Evolutionary conservation across 2,329 filamentous ascomycete species (phyloP).

Genomic region (Aspergillus sp.): DNA sequence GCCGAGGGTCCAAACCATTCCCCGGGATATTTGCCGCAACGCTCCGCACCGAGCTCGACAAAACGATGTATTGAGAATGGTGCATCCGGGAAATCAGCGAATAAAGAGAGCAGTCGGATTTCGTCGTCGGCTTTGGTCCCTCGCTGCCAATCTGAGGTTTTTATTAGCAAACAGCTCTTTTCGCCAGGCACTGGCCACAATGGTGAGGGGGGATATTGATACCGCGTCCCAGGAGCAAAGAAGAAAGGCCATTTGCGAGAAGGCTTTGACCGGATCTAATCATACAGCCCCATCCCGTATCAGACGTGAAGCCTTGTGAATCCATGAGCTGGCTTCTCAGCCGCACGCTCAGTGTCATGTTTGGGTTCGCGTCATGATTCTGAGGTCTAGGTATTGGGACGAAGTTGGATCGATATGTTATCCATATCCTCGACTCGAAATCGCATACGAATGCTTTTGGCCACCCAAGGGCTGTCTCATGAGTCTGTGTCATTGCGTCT

Average conservation of each 20-base stretch:
- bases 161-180: conserved; percentile 13
- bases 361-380: conserved; percentile 62
- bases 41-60: conserved; percentile 75
- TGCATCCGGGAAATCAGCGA: conserved; percentile 78
- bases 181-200: neutral
- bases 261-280: conserved; percentile 92
- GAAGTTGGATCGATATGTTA: conserved; percentile 91
- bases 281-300: conserved; percentile 98
- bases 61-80: conserved; percentile 95
- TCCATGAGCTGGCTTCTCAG: conserved; percentile 74
- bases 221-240: conserved; percentile 73
- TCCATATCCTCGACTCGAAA: conserved; percentile 89
- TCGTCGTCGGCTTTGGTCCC: conserved; percentile 55
- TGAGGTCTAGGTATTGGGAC: conserved; percentile 70
- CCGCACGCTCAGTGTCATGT: conserved; percentile 76
- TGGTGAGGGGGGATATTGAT: conserved; percentile 13
- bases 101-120: conserved; percentile 65
- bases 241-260: conserved; percentile 73
- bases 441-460: conserved; percentile 80
- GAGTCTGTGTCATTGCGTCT: conserved; percentile 2
- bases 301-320: conserved; percentile 76
- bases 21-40: conserved; percentile 89
- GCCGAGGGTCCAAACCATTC: conserved; percentile 99
- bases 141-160: conserved; percentile 64
- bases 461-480: conserved; percentile 54